Percentiles rank a stretch among this genome's conserved stretches.
Evolutionary conservation across 2,329 filamentous ascomycete genomes (phyloP).

Genomic region (Fusarium xyrophilum): DNA sequence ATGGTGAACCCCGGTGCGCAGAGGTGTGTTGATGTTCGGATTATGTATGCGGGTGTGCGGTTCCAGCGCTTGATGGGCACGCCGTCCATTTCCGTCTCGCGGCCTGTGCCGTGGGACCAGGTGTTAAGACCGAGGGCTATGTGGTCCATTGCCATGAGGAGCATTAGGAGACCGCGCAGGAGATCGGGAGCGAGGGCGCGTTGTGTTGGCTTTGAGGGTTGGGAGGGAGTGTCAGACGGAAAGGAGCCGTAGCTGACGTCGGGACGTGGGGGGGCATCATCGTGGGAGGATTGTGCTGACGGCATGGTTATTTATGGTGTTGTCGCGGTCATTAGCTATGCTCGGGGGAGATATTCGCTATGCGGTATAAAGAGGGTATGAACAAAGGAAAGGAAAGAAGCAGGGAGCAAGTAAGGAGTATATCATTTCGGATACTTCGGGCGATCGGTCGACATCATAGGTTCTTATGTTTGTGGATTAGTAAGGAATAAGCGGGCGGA

Average conservation of each 20-base stretch:
- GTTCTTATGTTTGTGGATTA: constrained; percentile 9
- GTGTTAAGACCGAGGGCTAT: constrained; percentile 48
- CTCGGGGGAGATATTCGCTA: not conserved
- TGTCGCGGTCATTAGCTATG: not conserved
- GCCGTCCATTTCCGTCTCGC: constrained; percentile 48
- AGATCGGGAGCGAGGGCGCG: constrained; percentile 54
- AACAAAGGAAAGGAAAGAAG: not conserved
- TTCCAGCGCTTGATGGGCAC: constrained; percentile 49
- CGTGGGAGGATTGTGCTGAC: constrained; percentile 1
- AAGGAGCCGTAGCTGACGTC: constrained; percentile 12
- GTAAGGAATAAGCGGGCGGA: constrained; percentile 15
- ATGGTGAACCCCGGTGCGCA: constrained; percentile 56
- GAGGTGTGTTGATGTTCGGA: constrained; percentile 53
- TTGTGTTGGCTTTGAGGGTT: constrained; percentile 29
- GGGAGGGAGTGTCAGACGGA: constrained; percentile 2
- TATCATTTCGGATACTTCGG: constrained; percentile 17
- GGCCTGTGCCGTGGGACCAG: constrained; percentile 52
- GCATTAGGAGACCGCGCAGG: constrained; percentile 54
- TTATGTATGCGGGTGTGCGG: constrained; percentile 46
- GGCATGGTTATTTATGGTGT: not conserved
- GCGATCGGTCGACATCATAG: constrained; percentile 25
- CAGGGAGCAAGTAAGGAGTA: not conserved
- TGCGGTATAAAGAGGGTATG: not conserved
- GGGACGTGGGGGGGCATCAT: not conserved
- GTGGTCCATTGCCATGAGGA: constrained; percentile 55